Evolutionary conservation across 805 yeast genomes (phyloP), one percentile per base, ranked within the genome.

Genomic region (Saccharomyces eubayanus): DNA sequence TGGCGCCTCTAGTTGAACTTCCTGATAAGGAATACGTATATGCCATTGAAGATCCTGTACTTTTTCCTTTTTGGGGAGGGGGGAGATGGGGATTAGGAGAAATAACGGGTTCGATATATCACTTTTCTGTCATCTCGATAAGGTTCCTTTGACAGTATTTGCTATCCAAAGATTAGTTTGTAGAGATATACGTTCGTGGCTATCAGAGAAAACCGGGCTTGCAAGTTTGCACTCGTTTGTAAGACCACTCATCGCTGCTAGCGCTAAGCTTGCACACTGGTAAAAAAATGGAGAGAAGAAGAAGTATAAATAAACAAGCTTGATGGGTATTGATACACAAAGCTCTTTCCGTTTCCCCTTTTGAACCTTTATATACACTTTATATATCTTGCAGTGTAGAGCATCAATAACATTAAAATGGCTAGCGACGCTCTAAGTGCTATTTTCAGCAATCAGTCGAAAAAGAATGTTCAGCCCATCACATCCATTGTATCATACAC

Each of bases 371-470:
- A 36, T 8, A 3, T 36, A 16, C 11, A 16, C 24, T 16, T 8
- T n/a, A 16, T n/a, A 16, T 8, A 36, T 16, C 24, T 36, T 36
- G 43, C 20, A 16, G 20, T 16, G 20, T 36, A 36, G 6, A 36
- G 10, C 43, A 36, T 36, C 24, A 36, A 16, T 5, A 36, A 36
- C 16, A 16, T 1, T 11, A 16, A 36, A 16, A 36, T 36, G 43
- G 43, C 43, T 16, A 36, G 3, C 43, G 60, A 57, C 36, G 60
- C 55, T 20, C 30, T 57, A 29, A 58, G 58, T 20, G 56, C 56
- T 52, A 54, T 56, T 30, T 57, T 55, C 52, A 57, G 60, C 47
- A 53, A 31, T 48, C 49, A 52, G 4, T 53, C 57, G 14, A 46
- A 36, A 9, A 47, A 48, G 40, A 36, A 24, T 14, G 45, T 50